These are phyloP conservation scores for Aspergillus saccharolyticus DNA, from an alignment of 495 filamentous ascomycete species.

Conservation along the genomic window DNA sequence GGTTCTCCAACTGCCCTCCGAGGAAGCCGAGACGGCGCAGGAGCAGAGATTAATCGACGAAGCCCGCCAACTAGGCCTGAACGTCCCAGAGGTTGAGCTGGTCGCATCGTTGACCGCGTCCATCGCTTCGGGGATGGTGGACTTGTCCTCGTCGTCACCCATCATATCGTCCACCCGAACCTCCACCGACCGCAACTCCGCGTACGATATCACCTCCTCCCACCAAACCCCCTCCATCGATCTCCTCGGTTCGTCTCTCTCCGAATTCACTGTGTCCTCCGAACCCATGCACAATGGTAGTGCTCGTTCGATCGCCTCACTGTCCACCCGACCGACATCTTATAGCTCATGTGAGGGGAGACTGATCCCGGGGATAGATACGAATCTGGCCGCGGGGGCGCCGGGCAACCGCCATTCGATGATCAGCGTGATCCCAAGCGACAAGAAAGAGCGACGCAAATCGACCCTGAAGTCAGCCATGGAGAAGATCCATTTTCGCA, in stretches of 20 bases:
- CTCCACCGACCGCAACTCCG: constrained; percentile 36
- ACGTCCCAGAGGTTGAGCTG: constrained; percentile 33
- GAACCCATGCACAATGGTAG: constrained; percentile 31
- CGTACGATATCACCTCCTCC: constrained; percentile 27
- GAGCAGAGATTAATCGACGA: constrained; percentile 37
- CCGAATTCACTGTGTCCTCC: constrained; percentile 37
- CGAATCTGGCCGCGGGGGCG: constrained; percentile 2
- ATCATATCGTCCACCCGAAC: constrained; percentile 32
- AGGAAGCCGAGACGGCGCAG: constrained; percentile 32
- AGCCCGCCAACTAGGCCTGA: constrained; percentile 36
- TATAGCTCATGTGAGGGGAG: constrained; percentile 38
- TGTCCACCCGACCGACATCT: constrained; percentile 41
- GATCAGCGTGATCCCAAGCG: constrained; percentile 27
- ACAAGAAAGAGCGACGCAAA: constrained; percentile 32
- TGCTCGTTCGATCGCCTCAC: constrained; percentile 37
- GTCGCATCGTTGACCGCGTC: constrained; percentile 39
- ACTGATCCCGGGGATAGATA: constrained; percentile 9
- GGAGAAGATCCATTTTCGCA: constrained; percentile 38
- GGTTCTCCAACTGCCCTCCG: constrained; percentile 32
- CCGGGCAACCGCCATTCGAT: constrained; percentile 26
- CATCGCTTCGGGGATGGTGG: constrained; percentile 34
- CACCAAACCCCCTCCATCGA: constrained; percentile 28
- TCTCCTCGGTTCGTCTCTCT: constrained; percentile 31
- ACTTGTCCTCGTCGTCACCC: constrained; percentile 35
- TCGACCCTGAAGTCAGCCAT: constrained; percentile 38